Conservation (phyloP, 2,329 filamentous ascomycete genomes). For the Fusarium musae region DNA sequence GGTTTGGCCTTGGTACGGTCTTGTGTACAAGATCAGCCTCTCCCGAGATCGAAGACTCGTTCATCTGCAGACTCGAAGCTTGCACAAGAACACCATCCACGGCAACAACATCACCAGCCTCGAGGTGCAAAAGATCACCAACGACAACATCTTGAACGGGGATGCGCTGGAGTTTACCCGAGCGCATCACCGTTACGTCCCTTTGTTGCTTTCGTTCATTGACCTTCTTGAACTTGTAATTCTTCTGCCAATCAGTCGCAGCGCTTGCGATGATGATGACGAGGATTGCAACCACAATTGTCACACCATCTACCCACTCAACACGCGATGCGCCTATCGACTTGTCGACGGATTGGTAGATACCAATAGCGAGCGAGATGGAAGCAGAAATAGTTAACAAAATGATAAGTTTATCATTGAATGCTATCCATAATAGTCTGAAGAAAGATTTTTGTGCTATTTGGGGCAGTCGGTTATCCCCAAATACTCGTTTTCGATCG, state of each 20-base stretch:
- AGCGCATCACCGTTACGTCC: constrained; percentile 79
- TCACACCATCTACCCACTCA: constrained; percentile 85
- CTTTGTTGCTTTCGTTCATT: constrained; percentile 84
- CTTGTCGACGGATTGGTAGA: constrained; percentile 75
- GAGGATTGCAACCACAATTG: constrained; percentile 79
- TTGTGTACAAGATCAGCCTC: constrained; percentile 81
- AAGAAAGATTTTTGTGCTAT: constrained; percentile 76
- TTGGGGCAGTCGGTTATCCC: constrained; percentile 66
- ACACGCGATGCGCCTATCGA: constrained; percentile 64
- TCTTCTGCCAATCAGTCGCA: constrained; percentile 86
- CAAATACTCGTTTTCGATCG: constrained; percentile 77
- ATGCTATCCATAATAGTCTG: constrained; percentile 77
- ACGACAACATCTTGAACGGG: constrained; percentile 78
- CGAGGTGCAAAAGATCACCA: constrained; percentile 78
- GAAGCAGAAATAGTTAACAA: constrained; percentile 75
- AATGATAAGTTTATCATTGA: constrained; percentile 84
- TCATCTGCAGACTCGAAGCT: constrained; percentile 65
- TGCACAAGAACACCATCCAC: constrained; percentile 76
- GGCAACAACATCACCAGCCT: constrained; percentile 77
- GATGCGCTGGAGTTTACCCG: constrained; percentile 75
- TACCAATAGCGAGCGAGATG: constrained; percentile 79
- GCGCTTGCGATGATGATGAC: constrained; percentile 82
- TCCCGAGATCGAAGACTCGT: constrained; percentile 81
- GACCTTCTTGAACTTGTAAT: constrained; percentile 81
- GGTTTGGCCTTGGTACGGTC: constrained; percentile 66